phyloP scores from a whole-genome alignment of 163 green algal genomes.

The Botryococcus braunii region DNA sequence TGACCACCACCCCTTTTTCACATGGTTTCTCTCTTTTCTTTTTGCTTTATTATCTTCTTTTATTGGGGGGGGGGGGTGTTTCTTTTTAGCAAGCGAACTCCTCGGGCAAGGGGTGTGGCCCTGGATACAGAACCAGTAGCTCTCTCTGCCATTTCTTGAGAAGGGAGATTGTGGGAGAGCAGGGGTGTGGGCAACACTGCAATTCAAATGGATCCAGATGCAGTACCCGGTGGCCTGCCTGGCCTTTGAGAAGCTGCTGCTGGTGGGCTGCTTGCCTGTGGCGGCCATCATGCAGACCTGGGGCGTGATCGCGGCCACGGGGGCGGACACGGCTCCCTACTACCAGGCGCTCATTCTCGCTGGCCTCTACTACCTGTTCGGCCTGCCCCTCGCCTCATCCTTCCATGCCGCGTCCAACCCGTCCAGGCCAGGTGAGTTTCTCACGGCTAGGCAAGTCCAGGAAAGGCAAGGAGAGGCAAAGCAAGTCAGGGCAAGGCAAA shows the following conservation, averaged over 20 bases:
- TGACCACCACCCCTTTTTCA: neutral
- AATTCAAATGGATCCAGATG: conserved; percentile 87
- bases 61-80: neutral
- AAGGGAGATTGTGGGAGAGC: too few relatives aligned
- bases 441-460: too few relatives aligned
- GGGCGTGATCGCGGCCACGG: conserved; percentile 51
- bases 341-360: conserved; percentile 57
- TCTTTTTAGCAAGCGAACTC: neutral
- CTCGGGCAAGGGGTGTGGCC: neutral
- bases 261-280: conserved; percentile 51
- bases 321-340: conserved; percentile 57
- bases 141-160: neutral
- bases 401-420: conserved; percentile 33
- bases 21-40: neutral
- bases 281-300: conserved; percentile 50
- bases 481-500: too few relatives aligned
- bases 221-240: conserved; percentile 74
- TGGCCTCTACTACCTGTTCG: conserved; percentile 58
- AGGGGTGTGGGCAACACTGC: conserved; percentile 73
- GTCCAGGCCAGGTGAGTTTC: conserved; percentile 6
- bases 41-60: neutral
- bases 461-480: too few relatives aligned
- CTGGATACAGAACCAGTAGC: too few relatives aligned
- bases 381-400: conserved; percentile 55
- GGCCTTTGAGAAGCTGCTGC: conserved; percentile 72